Evolutionary conservation across 2,329 filamentous ascomycete species (phyloP), one percentile per base, ranked within the genome.

Genomic region (Aspergillus tanneri): DNA sequence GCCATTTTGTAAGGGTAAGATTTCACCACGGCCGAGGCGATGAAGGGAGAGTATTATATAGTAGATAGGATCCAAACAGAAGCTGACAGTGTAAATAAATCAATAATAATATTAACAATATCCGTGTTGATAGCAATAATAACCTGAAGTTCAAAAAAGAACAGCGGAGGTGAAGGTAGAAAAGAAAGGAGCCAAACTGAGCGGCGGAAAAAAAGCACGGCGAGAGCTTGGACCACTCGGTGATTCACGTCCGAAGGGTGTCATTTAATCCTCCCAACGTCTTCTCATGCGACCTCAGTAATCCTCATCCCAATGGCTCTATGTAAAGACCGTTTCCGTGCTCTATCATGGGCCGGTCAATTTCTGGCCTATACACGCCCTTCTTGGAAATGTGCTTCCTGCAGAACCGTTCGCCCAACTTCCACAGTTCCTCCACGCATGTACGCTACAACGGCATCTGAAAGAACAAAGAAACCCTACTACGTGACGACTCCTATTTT

Each of bases 401-500:
- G 62, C 58, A 60, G 55, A 50, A 52, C 57, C 53, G 53, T 55
- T 22, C 52, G 47, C 37, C 54, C 54, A 9, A 41, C 50, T 38
- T 37, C 50, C 37, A 43, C 49, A 7, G 47, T 49, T 40, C 53
- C 59, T 47, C 61, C 57, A 25, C 61, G 65, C 47, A 57, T 58
- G 47, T 58, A 63, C 53, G 64, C 66, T 52, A 65, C 66, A 32
- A 56, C 55, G 14, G 46, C 66, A 38, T 43, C 50, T 19, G 46
- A 55, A 24, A 49, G 47, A 39, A 46, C 56, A 3, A 68, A 73
- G 52, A 97, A 97, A 74, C 90, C 92, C 7, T 96, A 86, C 75
- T 99, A 97, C 76, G 79, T 96, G 62, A 97, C 93, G 4, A 95
- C 90, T 7, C 93, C 93, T 2, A 99, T 99, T 49, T 99, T 97